Evolutionary conservation across 139 green algal species (phyloP).

Genomic region (Tetradesmus obliquus): DNA sequence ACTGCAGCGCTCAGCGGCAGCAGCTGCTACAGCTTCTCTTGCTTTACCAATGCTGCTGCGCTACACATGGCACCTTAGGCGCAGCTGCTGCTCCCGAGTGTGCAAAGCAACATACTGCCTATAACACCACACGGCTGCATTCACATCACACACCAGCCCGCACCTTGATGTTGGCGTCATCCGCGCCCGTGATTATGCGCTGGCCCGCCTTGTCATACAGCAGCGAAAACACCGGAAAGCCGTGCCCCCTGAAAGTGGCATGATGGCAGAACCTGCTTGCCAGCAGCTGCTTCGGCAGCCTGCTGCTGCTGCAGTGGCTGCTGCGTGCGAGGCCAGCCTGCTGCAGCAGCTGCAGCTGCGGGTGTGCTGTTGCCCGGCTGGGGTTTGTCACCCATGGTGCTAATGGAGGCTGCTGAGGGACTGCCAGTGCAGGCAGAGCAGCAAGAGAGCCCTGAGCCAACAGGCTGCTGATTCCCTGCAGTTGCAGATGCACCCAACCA

Average conservation of each 20-base stretch:
- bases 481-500: too few relatives aligned
- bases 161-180: constrained; percentile 89
- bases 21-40: neutral
- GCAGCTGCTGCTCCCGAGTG: too few relatives aligned
- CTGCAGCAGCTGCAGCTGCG: constrained; percentile 57
- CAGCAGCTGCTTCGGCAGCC: neutral
- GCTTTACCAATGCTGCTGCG: too few relatives aligned
- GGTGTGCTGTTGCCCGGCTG: constrained; percentile 33
- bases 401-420: neutral
- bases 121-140: neutral
- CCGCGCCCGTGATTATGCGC: constrained; percentile 82
- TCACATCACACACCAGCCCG: neutral
- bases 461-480: constrained; percentile 52
- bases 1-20: neutral
- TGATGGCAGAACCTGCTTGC: constrained; percentile 58
- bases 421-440: constrained; percentile 28
- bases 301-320: neutral
- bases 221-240: constrained; percentile 80
- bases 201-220: constrained; percentile 65
- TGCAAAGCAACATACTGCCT: too few relatives aligned
- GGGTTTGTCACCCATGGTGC: neutral
- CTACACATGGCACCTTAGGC: too few relatives aligned
- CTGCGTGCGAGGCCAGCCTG: constrained; percentile 11
- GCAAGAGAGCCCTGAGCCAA: constrained; percentile 45
- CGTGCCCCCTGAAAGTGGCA: constrained; percentile 78